A percentile compares a stretch with the other conserved stretches of the same genome.
Conservation (phyloP, 2,329 filamentous ascomycete genomes). For the Claviceps maximensis region DNA sequence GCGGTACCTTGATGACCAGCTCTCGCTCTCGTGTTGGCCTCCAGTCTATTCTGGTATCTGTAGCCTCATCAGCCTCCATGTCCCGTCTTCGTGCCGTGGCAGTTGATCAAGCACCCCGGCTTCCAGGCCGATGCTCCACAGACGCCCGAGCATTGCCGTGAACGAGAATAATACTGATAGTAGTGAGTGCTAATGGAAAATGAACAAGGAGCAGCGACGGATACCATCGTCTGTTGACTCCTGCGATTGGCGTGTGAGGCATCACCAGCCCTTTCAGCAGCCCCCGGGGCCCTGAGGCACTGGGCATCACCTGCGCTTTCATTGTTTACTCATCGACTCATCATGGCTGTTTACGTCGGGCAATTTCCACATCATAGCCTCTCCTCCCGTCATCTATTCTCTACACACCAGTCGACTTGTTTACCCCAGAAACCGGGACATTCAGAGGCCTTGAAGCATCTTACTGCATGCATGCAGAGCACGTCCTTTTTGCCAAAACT, state of each 20-base stretch:
- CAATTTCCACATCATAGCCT: too few relatives aligned
- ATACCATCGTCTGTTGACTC: not conserved
- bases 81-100: not conserved
- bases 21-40: too few relatives aligned
- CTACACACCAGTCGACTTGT: not conserved
- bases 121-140: not conserved
- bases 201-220: not conserved
- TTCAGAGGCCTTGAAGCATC: too few relatives aligned
- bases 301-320: not conserved
- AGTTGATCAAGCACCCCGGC: not conserved
- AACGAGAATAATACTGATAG: not conserved
- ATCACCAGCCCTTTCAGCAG: not conserved
- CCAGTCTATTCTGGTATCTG: too few relatives aligned
- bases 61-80: too few relatives aligned
- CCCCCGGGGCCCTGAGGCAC: not conserved
- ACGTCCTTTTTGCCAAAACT: too few relatives aligned
- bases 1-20: too few relatives aligned
- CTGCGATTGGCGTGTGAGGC: not conserved
- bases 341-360: not conserved
- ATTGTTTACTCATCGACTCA: not conserved
- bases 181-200: too few relatives aligned
- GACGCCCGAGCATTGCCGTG: not conserved
- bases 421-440: not conserved
- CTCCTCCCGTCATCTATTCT: too few relatives aligned
- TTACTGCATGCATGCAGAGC: too few relatives aligned